Evolutionary conservation across 805 yeast species (phyloP).

Genomic region (Pichia paraexigua): DNA sequence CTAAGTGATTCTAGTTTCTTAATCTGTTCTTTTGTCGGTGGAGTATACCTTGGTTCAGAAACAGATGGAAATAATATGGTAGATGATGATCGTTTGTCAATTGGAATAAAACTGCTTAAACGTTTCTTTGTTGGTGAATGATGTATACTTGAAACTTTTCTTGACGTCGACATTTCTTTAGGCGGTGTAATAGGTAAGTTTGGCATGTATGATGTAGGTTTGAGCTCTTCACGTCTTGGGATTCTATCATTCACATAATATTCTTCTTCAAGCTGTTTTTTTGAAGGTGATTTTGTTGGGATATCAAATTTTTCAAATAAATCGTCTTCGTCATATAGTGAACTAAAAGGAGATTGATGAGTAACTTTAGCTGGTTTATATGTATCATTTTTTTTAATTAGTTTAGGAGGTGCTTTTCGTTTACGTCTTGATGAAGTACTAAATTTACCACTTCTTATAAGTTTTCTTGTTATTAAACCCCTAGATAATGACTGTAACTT

Average conservation of each 20-base stretch:
- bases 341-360: background rate
- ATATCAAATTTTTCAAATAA: constrained; percentile 12
- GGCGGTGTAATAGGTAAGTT: constrained; percentile 9
- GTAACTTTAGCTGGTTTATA: background rate
- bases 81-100: background rate
- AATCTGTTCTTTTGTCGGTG: background rate
- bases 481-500: constrained; percentile 38
- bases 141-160: constrained; percentile 9
- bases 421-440: background rate
- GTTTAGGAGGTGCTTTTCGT: background rate
- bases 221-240: constrained; percentile 8
- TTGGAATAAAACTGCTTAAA: constrained; percentile 23
- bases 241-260: constrained; percentile 1
- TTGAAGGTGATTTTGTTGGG: background rate
- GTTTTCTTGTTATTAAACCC: constrained; percentile 23
- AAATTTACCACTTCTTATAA: background rate
- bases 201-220: constrained; percentile 5
- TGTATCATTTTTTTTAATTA: background rate
- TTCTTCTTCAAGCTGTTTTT: background rate
- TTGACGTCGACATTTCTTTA: background rate
- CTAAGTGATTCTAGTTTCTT: background rate
- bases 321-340: constrained; percentile 8
- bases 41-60: background rate
- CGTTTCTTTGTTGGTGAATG: constrained; percentile 13
- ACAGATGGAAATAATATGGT: background rate